Evolutionary conservation across 2,329 filamentous ascomycete genomes (phyloP).

Genomic region (Mycosphaerella arachidis): DNA sequence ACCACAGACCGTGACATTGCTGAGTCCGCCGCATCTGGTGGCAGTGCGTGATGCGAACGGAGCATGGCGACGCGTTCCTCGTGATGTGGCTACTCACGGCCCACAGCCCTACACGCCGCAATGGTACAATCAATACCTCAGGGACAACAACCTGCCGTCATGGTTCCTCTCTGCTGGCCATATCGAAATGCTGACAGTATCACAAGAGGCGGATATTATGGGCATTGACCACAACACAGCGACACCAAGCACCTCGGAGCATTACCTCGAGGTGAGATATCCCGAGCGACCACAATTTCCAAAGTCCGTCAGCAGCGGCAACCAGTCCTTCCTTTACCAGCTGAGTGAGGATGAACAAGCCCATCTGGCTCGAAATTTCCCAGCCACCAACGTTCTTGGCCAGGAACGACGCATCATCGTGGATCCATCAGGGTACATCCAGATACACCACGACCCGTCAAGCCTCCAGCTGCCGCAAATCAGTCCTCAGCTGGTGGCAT

Average conservation of each 20-base stretch:
- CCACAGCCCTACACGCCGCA: conserved; percentile 4
- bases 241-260: not conserved
- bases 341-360: not conserved
- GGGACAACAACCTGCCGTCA: not conserved
- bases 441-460: not conserved
- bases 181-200: not conserved
- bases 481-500: not conserved
- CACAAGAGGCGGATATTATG: not conserved
- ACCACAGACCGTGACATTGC: conserved; percentile 1
- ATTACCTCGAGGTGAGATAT: conserved; percentile 3
- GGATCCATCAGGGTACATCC: not conserved
- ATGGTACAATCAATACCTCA: conserved; percentile 12
- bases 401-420: not conserved
- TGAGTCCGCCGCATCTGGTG: conserved; percentile 10
- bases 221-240: not conserved
- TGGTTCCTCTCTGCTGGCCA: not conserved
- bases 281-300: not conserved
- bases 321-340: not conserved
- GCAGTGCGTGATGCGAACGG: conserved; percentile 5
- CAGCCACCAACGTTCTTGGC: conserved; percentile 2
- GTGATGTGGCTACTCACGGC: not conserved
- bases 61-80: not conserved
- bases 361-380: not conserved
- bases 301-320: not conserved
- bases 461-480: not conserved